phyloP scores from a whole-genome alignment of 306 rosid genomes.

The Elaeagnus macrophylla region DNA sequence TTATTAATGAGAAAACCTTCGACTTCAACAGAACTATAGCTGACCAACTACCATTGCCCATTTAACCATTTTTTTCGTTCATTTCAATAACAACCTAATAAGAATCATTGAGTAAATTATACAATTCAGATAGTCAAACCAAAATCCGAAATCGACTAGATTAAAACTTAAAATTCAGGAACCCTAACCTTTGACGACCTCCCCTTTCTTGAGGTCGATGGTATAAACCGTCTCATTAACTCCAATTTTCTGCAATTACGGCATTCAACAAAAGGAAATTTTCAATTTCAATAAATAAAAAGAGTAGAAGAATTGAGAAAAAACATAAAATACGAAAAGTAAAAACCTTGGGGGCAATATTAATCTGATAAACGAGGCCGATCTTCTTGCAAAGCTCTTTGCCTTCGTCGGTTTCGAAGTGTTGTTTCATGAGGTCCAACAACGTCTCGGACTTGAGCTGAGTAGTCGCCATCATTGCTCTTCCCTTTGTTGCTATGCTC shows the following conservation, averaged over 20 bases:
- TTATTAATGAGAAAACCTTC: too few species aligned
- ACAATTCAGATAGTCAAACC: neutral
- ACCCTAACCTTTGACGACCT: conserved; percentile 63
- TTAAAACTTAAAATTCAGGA: neutral
- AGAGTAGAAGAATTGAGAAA: neutral
- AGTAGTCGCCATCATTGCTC: conserved; percentile 23
- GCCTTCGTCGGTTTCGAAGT: conserved; percentile 65
- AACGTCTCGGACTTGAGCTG: conserved; percentile 58
- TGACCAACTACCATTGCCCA: too few species aligned
- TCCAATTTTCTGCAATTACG: conserved; percentile 62
- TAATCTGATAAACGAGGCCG: conserved; percentile 74
- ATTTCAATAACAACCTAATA: too few species aligned
- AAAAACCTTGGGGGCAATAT: conserved; percentile 78
- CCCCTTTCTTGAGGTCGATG: conserved; percentile 87
- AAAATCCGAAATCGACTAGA: neutral
- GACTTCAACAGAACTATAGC: too few species aligned
- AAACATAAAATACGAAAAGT: neutral
- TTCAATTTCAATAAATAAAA: neutral
- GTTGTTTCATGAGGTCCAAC: conserved; percentile 71
- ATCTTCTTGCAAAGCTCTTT: conserved; percentile 44
- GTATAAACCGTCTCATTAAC: conserved; percentile 55
- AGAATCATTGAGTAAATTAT: too few species aligned
- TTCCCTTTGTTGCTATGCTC: neutral
- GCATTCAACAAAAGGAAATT: neutral
- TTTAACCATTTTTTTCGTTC: too few species aligned